phyloP scores from a whole-genome alignment of 192 early-diverging fungal genomes.

The Linnemannia elongata region DNA sequence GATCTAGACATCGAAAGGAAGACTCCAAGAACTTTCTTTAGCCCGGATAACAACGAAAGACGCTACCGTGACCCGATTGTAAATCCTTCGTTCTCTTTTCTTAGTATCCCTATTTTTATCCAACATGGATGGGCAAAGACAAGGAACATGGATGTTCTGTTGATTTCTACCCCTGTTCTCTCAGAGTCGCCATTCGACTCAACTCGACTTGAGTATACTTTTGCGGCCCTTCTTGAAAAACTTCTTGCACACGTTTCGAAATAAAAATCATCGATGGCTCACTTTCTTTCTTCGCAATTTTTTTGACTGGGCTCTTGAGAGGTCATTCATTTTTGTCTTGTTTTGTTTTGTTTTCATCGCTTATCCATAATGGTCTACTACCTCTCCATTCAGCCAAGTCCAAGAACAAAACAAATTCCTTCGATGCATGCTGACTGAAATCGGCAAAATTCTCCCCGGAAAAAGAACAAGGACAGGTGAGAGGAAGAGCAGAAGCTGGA shows the following conservation, averaged over 20 bases:
- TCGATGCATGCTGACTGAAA: constrained; percentile 9
- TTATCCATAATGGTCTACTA: background rate
- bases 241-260: background rate
- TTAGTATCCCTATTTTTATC: background rate
- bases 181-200: background rate
- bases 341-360: background rate
- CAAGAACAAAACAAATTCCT: background rate
- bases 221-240: background rate
- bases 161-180: background rate
- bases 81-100: background rate
- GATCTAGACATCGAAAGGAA: background rate
- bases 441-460: background rate
- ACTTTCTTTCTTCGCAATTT: background rate
- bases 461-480: background rate
- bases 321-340: background rate
- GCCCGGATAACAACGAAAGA: background rate
- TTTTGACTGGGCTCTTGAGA: background rate
- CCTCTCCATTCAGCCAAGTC: background rate
- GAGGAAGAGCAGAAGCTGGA: background rate
- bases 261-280: background rate
- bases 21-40: background rate
- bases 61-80: background rate
- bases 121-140: background rate
- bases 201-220: background rate
- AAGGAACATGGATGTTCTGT: background rate